Conservation (phyloP, 2,329 filamentous ascomycete genomes). For the Botrytis galanthina region DNA sequence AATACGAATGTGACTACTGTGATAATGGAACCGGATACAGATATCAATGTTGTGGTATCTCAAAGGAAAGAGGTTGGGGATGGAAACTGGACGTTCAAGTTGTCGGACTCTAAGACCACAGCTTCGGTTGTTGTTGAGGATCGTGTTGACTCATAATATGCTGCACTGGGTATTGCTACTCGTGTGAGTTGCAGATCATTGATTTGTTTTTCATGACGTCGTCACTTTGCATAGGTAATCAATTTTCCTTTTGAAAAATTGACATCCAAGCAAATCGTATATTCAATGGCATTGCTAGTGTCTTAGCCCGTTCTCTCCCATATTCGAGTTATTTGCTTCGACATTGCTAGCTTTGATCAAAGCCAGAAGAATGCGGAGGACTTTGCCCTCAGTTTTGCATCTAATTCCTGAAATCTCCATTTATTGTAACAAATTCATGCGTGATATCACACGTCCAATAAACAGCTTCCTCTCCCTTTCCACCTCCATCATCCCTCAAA, state of each 20-base stretch:
- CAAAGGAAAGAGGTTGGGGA: conserved; percentile 23
- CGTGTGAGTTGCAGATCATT: not conserved
- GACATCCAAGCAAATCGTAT: not conserved
- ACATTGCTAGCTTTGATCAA: not conserved
- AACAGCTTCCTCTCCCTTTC: conserved; percentile 49
- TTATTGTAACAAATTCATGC: conserved; percentile 69
- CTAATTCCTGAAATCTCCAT: conserved; percentile 61
- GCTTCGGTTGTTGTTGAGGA: conserved; percentile 5
- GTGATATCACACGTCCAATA: conserved; percentile 86
- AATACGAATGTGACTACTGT: conserved; percentile 9
- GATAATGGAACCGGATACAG: conserved; percentile 16
- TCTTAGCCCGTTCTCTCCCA: not conserved
- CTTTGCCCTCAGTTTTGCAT: not conserved
- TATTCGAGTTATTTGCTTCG: not conserved
- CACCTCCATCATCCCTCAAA: not conserved
- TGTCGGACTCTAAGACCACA: not conserved
- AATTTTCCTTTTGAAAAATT: not conserved
- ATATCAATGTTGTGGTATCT: conserved; percentile 4
- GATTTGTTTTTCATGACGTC: not conserved
- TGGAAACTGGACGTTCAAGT: not conserved
- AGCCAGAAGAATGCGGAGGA: not conserved
- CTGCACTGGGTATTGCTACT: not conserved
- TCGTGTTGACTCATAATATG: not conserved
- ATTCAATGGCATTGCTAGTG: not conserved
- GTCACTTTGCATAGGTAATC: not conserved